Conservation (phyloP, 179 eudicot genomes). For the Beta corolliflora region DNA sequence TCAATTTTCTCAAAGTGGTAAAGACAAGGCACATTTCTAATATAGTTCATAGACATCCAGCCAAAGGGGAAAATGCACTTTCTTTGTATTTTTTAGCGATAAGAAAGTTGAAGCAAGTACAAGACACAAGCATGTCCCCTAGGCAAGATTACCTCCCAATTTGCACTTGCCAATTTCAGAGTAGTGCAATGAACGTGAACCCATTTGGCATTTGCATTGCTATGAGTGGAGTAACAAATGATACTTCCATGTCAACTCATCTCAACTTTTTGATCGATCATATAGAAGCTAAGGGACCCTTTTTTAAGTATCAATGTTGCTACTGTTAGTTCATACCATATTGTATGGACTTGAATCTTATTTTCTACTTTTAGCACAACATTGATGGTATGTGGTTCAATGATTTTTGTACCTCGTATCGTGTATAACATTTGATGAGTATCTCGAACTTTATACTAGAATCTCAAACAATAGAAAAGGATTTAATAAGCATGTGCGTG, state of each 20-base stretch:
- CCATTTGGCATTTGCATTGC: not conserved
- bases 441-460: too few species aligned
- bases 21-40: slow-evolving; percentile 11
- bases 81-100: not conserved
- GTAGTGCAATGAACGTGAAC: slow-evolving; percentile 10
- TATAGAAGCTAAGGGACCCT: not conserved
- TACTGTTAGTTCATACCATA: not conserved
- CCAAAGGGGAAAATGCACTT: not conserved
- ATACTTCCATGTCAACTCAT: slow-evolving; percentile 18
- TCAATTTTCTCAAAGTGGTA: slow-evolving; percentile 17
- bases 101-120: not conserved
- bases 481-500: too few species aligned
- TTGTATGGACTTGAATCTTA: not conserved
- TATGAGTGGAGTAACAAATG: slow-evolving; percentile 3
- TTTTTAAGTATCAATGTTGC: not conserved
- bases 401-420: not conserved
- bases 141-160: not conserved
- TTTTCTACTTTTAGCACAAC: not conserved
- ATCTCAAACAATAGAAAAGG: too few species aligned
- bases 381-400: not conserved
- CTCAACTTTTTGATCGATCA: not conserved
- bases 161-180: not conserved
- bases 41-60: not conserved
- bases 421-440: not conserved
- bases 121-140: not conserved